Base-by-base conservation (phyloP, 805 yeast species). In the Wickerhamomyces bovis region DNA sequence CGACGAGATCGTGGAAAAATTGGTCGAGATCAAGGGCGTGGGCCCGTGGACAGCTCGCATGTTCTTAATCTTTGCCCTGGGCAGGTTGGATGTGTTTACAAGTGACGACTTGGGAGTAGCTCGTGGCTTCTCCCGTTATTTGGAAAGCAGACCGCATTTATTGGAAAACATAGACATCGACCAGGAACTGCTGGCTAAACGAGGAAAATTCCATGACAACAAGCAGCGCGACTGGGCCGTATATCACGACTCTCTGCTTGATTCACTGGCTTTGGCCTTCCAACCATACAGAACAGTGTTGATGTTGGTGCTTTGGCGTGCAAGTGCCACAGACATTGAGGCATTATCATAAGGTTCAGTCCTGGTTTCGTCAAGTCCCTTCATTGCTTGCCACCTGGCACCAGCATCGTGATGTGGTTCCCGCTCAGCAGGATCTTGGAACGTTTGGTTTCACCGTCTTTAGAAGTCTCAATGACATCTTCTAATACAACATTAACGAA, bases 1-100 rank as follows among this genome's bases (percentile, higher is more conserved):
- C 41, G 76, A 75, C 2, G 78, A 68, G 20, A 65, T 84, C 15
- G 58, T 74, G 1, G 70, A 70, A 18, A 75, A 73, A 47, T 63
- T 83, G 44, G 73, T 76, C 0, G 61, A 61, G 22, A 67, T 85
- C 51, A 84, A 85, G 56, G 95, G 95, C 0, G 75, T 86, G 16
- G 95, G 94, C 0, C 73, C 74, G 2, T 90, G 98, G 98, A 79
- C 89, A 5, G 90, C 94, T 0, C 85, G 84, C 45, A 90, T 90
- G 96, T 90, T 89, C 63, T 65, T 86, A 16, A 58, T 83, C 20
- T 88, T 88, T 59, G 84, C 85, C 1, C 66, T 89, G 40, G 74
- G 73, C 22, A 73, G 86, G 47, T 60, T 77, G 59, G 82, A 90
- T 61, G 78, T 87, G 0, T 88, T 88, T 62, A 83, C 94, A 6